Percentiles rank a stretch among this genome's conserved stretches.
phyloP scores from a whole-genome alignment of 192 early-diverging fungal species.

The Linnemannia exigua region DNA sequence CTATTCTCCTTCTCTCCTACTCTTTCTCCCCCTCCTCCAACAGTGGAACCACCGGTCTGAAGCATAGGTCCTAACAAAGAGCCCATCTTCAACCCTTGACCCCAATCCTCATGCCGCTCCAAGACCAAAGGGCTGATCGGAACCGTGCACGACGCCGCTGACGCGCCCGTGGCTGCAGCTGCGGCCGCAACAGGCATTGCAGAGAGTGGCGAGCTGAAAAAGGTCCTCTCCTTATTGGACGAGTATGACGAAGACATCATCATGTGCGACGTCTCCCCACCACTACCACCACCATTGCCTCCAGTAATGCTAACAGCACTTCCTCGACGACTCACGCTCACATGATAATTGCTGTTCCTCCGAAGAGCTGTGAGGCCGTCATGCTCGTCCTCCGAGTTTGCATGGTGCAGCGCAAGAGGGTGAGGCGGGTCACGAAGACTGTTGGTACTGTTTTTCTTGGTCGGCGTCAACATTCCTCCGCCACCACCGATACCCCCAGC shows the following conservation, averaged over 20 bases:
- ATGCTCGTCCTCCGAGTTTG: constrained; percentile 7
- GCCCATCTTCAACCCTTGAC: constrained; percentile 42
- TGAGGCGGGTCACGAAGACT: constrained; percentile 22
- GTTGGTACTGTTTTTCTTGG: constrained; percentile 33
- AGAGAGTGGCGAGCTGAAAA: constrained; percentile 36
- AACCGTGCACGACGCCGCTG: neutral
- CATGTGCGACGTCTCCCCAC: neutral
- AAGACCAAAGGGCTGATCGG: constrained; percentile 34
- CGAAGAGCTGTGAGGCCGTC: neutral
- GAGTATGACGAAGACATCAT: neutral
- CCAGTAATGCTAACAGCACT: constrained; percentile 28
- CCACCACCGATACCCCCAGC: constrained; percentile 2
- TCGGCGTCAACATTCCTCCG: constrained; percentile 19
- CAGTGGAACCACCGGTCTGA: neutral
- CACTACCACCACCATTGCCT: neutral
- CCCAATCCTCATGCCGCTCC: constrained; percentile 43
- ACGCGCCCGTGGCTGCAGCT: neutral
- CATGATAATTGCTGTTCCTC: neutral
- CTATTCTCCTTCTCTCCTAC: neutral
- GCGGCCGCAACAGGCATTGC: constrained; percentile 4
- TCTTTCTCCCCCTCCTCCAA: neutral
- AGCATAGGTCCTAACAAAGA: constrained; percentile 41
- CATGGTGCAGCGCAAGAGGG: constrained; percentile 1
- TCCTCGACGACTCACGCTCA: constrained; percentile 31
- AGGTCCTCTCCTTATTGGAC: constrained; percentile 15